These are phyloP conservation scores for Lagenidium giganteum DNA, from an alignment of 352 stramenopile genomes.

Conservation along the genomic window DNA sequence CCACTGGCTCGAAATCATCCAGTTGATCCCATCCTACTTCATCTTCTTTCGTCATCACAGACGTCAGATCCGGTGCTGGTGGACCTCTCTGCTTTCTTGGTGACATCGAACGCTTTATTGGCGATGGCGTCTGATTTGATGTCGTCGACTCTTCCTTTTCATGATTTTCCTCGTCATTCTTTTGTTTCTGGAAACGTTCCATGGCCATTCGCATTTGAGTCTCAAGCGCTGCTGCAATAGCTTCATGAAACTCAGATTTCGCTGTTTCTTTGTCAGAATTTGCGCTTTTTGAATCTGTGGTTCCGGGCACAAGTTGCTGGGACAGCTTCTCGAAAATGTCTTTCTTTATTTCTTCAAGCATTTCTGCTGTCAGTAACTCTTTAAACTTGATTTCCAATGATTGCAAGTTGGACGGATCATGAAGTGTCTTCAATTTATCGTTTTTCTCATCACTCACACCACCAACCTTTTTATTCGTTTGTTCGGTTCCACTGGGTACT, in stretches of 20 bases:
- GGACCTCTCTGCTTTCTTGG: neutral
- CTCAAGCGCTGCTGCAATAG: constrained; percentile 42
- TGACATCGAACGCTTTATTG: constrained; percentile 1
- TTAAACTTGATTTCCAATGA: constrained; percentile 43
- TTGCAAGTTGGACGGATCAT: too few species aligned
- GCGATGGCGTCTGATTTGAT: neutral
- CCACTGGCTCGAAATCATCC: constrained; percentile 39
- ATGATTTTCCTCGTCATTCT: constrained; percentile 6
- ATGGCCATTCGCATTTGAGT: constrained; percentile 38
- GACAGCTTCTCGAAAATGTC: constrained; percentile 56
- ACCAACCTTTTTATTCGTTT: too few species aligned
- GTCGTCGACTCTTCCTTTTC: constrained; percentile 3
- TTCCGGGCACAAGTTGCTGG: constrained; percentile 20
- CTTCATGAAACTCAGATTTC: constrained; percentile 36
- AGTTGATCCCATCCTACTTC: constrained; percentile 39
- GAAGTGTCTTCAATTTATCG: too few species aligned
- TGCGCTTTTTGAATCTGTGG: neutral
- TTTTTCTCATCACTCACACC: too few species aligned
- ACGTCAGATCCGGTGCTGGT: neutral
- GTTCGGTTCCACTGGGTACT: too few species aligned
- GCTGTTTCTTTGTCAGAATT: constrained; percentile 11
- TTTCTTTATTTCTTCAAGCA: constrained; percentile 56
- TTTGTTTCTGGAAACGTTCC: constrained; percentile 19
- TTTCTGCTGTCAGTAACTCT: constrained; percentile 37
- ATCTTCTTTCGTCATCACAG: constrained; percentile 1